Evolutionary conservation across 2,329 filamentous ascomycete species (phyloP).

Genomic region (Aaosphaeria arxii): DNA sequence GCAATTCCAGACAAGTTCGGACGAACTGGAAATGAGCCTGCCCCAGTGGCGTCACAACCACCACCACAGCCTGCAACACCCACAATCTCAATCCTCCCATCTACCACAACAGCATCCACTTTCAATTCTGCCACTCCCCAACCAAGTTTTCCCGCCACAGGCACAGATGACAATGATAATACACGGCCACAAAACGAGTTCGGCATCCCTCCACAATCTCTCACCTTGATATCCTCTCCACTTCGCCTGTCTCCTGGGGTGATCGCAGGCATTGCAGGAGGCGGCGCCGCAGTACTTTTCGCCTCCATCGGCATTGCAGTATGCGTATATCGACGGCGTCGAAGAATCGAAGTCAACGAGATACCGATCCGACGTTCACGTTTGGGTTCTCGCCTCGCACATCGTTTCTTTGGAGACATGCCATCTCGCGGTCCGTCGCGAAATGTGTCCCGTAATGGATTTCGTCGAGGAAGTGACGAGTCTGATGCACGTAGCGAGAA

Average conservation of each 20-base stretch:
- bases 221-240: slow-evolving; percentile 3
- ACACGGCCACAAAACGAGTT: slow-evolving; percentile 2
- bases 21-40: slow-evolving; percentile 17
- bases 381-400: slow-evolving; percentile 12
- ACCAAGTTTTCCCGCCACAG: slow-evolving; percentile 1
- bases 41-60: slow-evolving; percentile 5
- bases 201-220: slow-evolving; percentile 1
- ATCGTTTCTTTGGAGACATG: slow-evolving; percentile 12
- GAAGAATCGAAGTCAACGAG: slow-evolving; percentile 10
- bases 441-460: slow-evolving; percentile 1
- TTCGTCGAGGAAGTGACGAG: slow-evolving; percentile 1
- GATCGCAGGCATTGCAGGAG: slow-evolving; percentile 15
- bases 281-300: slow-evolving; percentile 3
- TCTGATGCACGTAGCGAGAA: slow-evolving; percentile 6
- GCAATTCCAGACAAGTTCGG: slow-evolving; percentile 19
- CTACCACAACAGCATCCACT: not conserved
- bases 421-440: slow-evolving; percentile 1
- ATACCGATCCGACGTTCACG: slow-evolving; percentile 21
- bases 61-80: slow-evolving; percentile 3
- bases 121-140: not conserved
- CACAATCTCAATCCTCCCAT: not conserved
- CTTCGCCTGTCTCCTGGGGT: slow-evolving; percentile 4
- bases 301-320: slow-evolving; percentile 8
- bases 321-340: slow-evolving; percentile 7
- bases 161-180: slow-evolving; percentile 4